Conservation (phyloP, 495 filamentous ascomycete genomes). For the Astrothelium macrocarpum region DNA sequence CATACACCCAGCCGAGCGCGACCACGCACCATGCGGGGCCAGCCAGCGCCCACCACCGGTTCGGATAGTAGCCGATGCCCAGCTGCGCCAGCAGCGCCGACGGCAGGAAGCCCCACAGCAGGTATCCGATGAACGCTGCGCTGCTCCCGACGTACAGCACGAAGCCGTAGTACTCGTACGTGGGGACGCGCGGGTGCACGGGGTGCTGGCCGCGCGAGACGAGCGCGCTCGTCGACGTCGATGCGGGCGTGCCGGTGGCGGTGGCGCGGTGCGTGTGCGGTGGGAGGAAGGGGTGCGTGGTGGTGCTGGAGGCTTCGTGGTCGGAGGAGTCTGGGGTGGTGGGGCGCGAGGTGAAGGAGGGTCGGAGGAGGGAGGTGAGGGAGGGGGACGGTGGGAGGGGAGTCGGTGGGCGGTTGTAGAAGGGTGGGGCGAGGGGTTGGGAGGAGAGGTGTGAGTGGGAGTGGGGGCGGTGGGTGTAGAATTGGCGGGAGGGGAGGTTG, state of each 20-base stretch:
- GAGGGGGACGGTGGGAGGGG: slow-evolving; percentile 90
- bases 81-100: slow-evolving; percentile 85
- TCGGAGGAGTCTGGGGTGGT: slow-evolving; percentile 88
- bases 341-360: slow-evolving; percentile 60
- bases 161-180: slow-evolving; percentile 98
- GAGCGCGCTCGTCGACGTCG: slow-evolving; percentile 49
- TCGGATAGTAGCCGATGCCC: slow-evolving; percentile 93
- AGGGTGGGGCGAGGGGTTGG: slow-evolving; percentile 33
- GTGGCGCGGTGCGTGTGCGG: slow-evolving; percentile 30
- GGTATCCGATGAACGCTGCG: slow-evolving; percentile 74
- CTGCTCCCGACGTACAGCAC: slow-evolving; percentile 82
- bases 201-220: slow-evolving; percentile 67
- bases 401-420: slow-evolving; percentile 40
- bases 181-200: slow-evolving; percentile 85
- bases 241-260: slow-evolving; percentile 45
- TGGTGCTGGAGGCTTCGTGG: slow-evolving; percentile 71
- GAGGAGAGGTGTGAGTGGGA: slow-evolving; percentile 28
- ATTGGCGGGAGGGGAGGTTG: slow-evolving; percentile 18
- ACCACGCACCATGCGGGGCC: slow-evolving; percentile 86
- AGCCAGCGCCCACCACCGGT: slow-evolving; percentile 93
- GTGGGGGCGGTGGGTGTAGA: slow-evolving; percentile 21
- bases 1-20: slow-evolving; percentile 81
- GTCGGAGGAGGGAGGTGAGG: slow-evolving; percentile 85
- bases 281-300: slow-evolving; percentile 48
- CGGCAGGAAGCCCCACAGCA: slow-evolving; percentile 90